These are phyloP conservation scores for Fusarium camptoceras DNA, from an alignment of 2,329 filamentous ascomycete species.

Conservation along the genomic window DNA sequence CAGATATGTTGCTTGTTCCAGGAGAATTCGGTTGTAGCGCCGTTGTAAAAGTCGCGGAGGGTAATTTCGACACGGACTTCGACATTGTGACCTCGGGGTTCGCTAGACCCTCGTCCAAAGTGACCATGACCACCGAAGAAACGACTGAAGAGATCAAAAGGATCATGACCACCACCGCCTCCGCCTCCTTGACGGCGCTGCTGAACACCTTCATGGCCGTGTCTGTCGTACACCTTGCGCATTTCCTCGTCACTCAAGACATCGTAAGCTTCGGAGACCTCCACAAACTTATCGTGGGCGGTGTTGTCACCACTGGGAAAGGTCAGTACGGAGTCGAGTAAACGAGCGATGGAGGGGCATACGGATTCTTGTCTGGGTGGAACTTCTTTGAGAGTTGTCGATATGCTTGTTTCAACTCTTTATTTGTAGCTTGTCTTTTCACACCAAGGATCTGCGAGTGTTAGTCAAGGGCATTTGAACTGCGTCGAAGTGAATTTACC, in stretches of 20 bases:
- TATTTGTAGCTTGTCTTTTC: constrained; percentile 81
- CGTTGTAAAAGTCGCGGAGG: constrained; percentile 92
- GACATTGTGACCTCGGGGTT: constrained; percentile 87
- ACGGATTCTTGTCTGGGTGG: constrained; percentile 99
- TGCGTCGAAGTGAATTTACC: constrained; percentile 55
- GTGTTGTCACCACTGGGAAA: constrained; percentile 74
- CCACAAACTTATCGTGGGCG: constrained; percentile 91
- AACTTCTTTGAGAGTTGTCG: constrained; percentile 92
- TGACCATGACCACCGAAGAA: constrained; percentile 96
- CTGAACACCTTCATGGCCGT: constrained; percentile 91
- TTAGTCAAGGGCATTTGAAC: constrained; percentile 7
- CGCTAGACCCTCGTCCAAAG: constrained; percentile 77
- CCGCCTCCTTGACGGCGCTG: constrained; percentile 79
- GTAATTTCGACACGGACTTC: constrained; percentile 85
- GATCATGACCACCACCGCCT: constrained; percentile 74
- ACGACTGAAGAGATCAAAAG: constrained; percentile 94
- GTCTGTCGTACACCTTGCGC: constrained; percentile 91
- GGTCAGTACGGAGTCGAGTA: not conserved
- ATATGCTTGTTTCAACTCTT: constrained; percentile 94
- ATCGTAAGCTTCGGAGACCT: constrained; percentile 95
- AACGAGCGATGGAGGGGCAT: constrained; percentile 53
- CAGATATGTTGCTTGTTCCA: constrained; percentile 97
- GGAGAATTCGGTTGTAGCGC: constrained; percentile 84
- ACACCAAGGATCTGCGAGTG: constrained; percentile 77
- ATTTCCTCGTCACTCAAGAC: constrained; percentile 82